These are phyloP conservation scores for Acrocalymma vagum DNA, from an alignment of 2,329 filamentous ascomycete species.

Conservation along the genomic window DNA sequence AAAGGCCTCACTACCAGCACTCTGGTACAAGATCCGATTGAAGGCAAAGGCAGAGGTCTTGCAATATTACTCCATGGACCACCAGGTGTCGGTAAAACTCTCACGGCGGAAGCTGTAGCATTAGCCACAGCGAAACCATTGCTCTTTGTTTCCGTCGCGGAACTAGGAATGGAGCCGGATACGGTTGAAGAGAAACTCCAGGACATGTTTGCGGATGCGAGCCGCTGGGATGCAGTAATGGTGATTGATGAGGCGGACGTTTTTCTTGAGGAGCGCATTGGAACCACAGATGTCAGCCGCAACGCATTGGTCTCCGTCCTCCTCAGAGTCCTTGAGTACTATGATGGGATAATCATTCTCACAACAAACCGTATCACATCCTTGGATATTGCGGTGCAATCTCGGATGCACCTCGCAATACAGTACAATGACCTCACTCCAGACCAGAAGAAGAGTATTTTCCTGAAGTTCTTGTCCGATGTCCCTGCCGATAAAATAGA, in stretches of 20 bases:
- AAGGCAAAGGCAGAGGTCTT: conserved; percentile 45
- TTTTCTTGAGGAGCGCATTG: conserved; percentile 62
- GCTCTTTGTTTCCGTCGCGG: conserved; percentile 23
- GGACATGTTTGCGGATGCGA: conserved; percentile 22
- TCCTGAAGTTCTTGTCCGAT: no score
- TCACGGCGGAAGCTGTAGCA: conserved; percentile 54
- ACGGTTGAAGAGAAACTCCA: conserved; percentile 20
- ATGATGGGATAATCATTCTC: conserved; percentile 52
- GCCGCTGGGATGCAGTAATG: conserved; percentile 56
- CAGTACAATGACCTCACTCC: conserved; percentile 57
- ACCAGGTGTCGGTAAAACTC: conserved; percentile 93
- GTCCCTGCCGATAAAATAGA: no score
- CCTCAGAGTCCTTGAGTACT: conserved; percentile 51
- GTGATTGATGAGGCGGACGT: conserved; percentile 59
- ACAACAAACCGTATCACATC: conserved; percentile 50
- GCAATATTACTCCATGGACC: conserved; percentile 74
- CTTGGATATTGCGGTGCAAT: conserved; percentile 50
- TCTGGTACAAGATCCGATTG: no score
- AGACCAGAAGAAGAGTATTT: no score
- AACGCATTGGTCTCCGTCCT: conserved; percentile 21
- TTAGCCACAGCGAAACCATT: conserved; percentile 31
- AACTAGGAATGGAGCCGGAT: conserved; percentile 23
- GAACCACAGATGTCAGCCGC: conserved; percentile 6
- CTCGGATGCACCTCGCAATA: conserved; percentile 51
- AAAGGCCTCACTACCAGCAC: no score